A percentile compares a stretch with the other conserved stretches of the same genome.
These are phyloP conservation scores for Pythium apleroticum DNA, from an alignment of 352 stramenopile species.

Conservation along the genomic window DNA sequence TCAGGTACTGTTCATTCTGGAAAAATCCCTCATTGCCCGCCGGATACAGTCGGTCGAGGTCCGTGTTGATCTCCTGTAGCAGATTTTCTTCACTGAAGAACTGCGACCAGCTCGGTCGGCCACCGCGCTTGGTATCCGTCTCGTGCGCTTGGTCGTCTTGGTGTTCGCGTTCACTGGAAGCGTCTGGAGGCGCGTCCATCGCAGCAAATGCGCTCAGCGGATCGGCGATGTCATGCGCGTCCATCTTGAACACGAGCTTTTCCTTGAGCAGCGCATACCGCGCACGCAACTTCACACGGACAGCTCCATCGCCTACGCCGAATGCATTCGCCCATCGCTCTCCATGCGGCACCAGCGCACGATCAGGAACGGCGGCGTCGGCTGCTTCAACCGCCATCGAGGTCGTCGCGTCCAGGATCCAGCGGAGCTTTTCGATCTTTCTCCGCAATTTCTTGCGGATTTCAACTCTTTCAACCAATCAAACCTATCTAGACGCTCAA, in stretches of 20 bases:
- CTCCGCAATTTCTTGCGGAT: constrained; percentile 3
- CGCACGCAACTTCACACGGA: constrained; percentile 29
- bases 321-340: constrained; percentile 36
- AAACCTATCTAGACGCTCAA: background rate
- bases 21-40: constrained; percentile 76
- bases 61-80: constrained; percentile 81
- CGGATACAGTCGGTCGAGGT: constrained; percentile 74
- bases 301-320: constrained; percentile 26
- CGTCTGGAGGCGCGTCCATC: background rate
- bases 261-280: constrained; percentile 62
- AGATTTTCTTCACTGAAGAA: constrained; percentile 71
- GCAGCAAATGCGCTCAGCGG: constrained; percentile 42
- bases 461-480: constrained; percentile 11
- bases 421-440: constrained; percentile 28
- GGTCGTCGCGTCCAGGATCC: constrained; percentile 9
- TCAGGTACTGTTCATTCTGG: constrained; percentile 64
- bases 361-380: background rate
- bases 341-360: constrained; percentile 12
- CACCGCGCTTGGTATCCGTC: background rate
- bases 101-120: constrained; percentile 45
- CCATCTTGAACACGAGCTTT: constrained; percentile 65
- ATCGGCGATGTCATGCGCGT: constrained; percentile 46
- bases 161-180: background rate
- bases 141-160: constrained; percentile 1
- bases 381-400: background rate